Base-by-base conservation (phyloP, 2,329 filamentous ascomycete species). In the Neodidymelliopsis sp. region DNA sequence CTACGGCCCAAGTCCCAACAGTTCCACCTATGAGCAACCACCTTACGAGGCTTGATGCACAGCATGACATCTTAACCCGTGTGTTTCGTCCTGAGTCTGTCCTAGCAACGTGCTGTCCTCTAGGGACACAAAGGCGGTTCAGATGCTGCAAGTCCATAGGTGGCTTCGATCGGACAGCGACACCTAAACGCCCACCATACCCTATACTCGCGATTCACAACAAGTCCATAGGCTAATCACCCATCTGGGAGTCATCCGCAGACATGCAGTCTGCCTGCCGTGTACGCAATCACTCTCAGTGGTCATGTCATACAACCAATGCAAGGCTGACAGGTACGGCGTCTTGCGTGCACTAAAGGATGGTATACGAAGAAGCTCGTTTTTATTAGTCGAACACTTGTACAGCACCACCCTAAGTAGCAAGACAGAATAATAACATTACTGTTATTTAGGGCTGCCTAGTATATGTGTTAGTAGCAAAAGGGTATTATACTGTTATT, bases 1-100 rank as follows among this genome's bases (percentile, higher is more conserved):
- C 39, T 45, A 69, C 66, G 38, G 49, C 30, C 31, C 54, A 54
- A 45, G 45, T 49, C 60, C 55, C 66, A 70, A 69, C 63, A 68
- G 62, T 69, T 56, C 52, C 58, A 69, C 63, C 48, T 55, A 57
- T 37, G 46, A 44, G 48, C 55, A 48, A 53, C 45, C 58, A 54
- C 52, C 48, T 46, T 41, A 37, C 22, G 20, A 57, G 53, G 49
- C 23, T 56, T 50, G 54, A 51, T 35, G 56, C 59, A 69, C 63
- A 51, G 34, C 62, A 59, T 56, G 22, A 46, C 39, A 49, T 35
- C 36, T 57, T 46, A 55, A 45, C 58, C 28, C 47, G 42, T 47
- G 33, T 43, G 39, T 50, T 44, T 52, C 38, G 46, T 18, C 35
- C 33, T 49, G 31, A 42, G 39, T 50, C 46, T 60, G 50, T 53